Conservation (phyloP, 371 early-diverging fungal species). For the Mortierella sp. region DNA sequence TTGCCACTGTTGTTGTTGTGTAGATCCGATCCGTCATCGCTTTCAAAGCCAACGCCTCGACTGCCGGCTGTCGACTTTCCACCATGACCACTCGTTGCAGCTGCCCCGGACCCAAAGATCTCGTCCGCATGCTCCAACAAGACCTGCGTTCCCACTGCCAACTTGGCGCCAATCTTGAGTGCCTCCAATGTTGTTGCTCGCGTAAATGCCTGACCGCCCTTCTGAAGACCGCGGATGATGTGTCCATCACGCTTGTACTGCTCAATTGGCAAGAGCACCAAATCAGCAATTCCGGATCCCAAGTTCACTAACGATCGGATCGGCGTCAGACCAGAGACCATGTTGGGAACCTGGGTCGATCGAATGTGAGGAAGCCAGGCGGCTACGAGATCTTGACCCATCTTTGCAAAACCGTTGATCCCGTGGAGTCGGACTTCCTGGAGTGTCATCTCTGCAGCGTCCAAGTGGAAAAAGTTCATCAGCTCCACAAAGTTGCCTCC, state of each 20-base stretch:
- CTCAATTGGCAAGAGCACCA: conserved; percentile 92
- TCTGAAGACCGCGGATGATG: conserved; percentile 86
- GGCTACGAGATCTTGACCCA: conserved; percentile 69
- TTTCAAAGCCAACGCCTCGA: conserved; percentile 7
- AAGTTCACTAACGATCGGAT: conserved; percentile 91
- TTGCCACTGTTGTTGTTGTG: conserved; percentile 17
- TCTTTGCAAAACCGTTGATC: conserved; percentile 58
- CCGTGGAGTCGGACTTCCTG: conserved; percentile 83
- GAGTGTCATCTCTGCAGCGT: conserved; percentile 90
- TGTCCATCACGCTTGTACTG: conserved; percentile 95
- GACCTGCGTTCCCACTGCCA: conserved; percentile 93
- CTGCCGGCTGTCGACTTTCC: conserved; percentile 21
- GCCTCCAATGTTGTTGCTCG: conserved; percentile 92
- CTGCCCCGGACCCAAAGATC: conserved; percentile 65
- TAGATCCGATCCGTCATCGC: conserved; percentile 18
- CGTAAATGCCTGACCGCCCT: conserved; percentile 91
- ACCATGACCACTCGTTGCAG: conserved; percentile 22
- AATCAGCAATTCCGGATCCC: conserved; percentile 92
- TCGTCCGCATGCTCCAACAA: conserved; percentile 94
- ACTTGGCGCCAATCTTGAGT: conserved; percentile 86
- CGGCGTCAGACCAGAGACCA: conserved; percentile 93
- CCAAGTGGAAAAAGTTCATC: conserved; percentile 93
- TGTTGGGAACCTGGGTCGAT: conserved; percentile 87
- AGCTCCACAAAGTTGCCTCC: conserved; percentile 89
- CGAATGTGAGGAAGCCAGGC: conserved; percentile 94